Conservation (phyloP, 345 rosid species). For the Brassica rapa region DNA sequence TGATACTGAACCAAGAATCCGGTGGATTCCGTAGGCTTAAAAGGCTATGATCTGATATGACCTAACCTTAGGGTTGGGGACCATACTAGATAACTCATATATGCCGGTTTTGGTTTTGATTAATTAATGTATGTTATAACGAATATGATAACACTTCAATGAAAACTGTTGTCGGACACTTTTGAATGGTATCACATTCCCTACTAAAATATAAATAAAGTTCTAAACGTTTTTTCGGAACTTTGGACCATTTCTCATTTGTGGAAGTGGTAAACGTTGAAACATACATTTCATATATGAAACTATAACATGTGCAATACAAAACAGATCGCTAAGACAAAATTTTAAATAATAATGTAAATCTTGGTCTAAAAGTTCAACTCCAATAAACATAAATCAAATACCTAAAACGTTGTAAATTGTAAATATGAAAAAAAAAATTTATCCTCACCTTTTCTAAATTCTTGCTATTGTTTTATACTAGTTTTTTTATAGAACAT, state of each 20-base stretch:
- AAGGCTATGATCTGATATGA: slow-evolving; percentile 26
- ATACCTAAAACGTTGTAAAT: neutral
- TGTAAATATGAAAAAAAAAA: neutral
- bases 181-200: neutral
- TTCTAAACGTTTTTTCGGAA: too few relatives aligned
- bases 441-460: neutral
- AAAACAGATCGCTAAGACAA: neutral
- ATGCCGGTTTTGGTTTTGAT: slow-evolving; percentile 19
- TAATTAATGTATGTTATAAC: slow-evolving; percentile 2
- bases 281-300: neutral
- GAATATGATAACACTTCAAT: neutral
- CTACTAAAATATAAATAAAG: neutral
- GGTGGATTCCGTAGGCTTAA: slow-evolving; percentile 26
- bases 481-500: neutral
- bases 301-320: neutral
- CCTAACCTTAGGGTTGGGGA: slow-evolving; percentile 31
- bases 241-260: too few relatives aligned
- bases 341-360: neutral
- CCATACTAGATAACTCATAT: slow-evolving; percentile 23
- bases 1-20: slow-evolving; percentile 32
- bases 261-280: too few relatives aligned
- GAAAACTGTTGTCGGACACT: slow-evolving; percentile 9
- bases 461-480: neutral
- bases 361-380: neutral
- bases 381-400: neutral